These are phyloP conservation scores for Boletus patriciae DNA, from an alignment of 768 basidiomycete species.

Conservation along the genomic window DNA sequence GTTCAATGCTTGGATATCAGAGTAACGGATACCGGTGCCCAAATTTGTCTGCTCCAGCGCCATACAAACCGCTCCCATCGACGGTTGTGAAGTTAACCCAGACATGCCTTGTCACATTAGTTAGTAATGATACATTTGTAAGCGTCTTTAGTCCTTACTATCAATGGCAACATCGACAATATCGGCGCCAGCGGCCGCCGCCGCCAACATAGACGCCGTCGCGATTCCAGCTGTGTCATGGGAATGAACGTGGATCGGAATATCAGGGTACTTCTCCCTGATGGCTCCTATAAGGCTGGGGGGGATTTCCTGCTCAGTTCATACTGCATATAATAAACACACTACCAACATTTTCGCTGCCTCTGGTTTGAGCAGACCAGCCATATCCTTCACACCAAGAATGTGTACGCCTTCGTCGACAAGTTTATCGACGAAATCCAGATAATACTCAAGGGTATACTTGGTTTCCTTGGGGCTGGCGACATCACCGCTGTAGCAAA, in stretches of 20 bases:
- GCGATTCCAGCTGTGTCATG: constrained; percentile 99
- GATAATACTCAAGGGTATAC: constrained; percentile 96
- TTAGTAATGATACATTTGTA: constrained; percentile 9
- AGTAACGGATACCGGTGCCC: constrained; percentile 95
- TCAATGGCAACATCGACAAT: constrained; percentile 98
- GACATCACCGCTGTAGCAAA: constrained; percentile 98
- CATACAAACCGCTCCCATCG: constrained; percentile 96
- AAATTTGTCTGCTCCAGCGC: constrained; percentile 92
- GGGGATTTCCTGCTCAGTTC: constrained; percentile 8
- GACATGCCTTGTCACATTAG: constrained; percentile 75
- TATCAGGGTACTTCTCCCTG: constrained; percentile 92
- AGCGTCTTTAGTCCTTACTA: constrained; percentile 54
- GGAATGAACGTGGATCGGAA: constrained; percentile 99
- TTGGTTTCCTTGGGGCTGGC: constrained; percentile 93
- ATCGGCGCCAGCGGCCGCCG: constrained; percentile 96
- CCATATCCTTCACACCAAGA: constrained; percentile 98
- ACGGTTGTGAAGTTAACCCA: constrained; percentile 95
- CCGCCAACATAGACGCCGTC: constrained; percentile 94
- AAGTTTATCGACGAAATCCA: constrained; percentile 91
- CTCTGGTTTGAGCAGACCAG: constrained; percentile 92
- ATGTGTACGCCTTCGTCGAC: constrained; percentile 96
- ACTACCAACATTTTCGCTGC: constrained; percentile 80
- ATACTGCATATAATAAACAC: background rate
- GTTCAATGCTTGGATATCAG: constrained; percentile 96
- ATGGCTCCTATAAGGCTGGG: constrained; percentile 88